Evolutionary conservation across 176 grass and related monocot genomes (phyloP).

Genomic region (Alopecurus myosuroides): DNA sequence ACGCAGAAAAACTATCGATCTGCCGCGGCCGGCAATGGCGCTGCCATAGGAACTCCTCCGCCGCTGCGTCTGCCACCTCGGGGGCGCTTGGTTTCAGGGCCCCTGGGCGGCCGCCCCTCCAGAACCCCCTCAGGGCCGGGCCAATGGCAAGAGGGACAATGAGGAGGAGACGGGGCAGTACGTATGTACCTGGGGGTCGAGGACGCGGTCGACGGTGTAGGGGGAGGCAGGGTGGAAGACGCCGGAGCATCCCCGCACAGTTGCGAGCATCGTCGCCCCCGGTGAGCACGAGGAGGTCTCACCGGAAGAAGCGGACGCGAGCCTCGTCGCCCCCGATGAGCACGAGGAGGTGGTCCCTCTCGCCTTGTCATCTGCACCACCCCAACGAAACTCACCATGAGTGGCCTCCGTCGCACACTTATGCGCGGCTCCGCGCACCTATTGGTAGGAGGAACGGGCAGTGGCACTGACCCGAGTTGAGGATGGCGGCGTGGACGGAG

Average conservation of each 20-base stretch:
- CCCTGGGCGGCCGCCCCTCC: too few species aligned
- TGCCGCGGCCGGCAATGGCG: too few species aligned
- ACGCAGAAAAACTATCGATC: too few species aligned
- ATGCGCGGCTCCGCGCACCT: neutral
- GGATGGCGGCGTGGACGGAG: conserved; percentile 68
- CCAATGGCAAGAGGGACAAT: neutral
- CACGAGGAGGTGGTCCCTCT: conserved; percentile 75
- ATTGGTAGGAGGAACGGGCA: neutral
- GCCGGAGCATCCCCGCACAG: conserved; percentile 47
- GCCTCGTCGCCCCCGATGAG: conserved; percentile 39
- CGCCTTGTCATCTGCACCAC: conserved; percentile 54
- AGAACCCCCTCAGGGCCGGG: too few species aligned
- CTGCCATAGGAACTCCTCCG: too few species aligned
- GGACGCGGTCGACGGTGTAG: conserved; percentile 58
- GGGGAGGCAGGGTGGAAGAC: conserved; percentile 91
- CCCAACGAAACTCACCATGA: neutral
- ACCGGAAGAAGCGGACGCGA: conserved; percentile 58
- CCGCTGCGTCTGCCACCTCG: too few species aligned
- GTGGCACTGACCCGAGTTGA: conserved; percentile 48
- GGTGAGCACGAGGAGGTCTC: conserved; percentile 79
- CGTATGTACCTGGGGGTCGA: conserved; percentile 87
- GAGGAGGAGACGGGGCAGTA: neutral
- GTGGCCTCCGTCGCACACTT: neutral
- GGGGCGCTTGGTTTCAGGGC: too few species aligned
- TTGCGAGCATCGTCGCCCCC: conserved; percentile 41